Evolutionary conservation across 192 early-diverging fungal species (phyloP), one percentile per base, ranked within the genome.

Genomic region (Backusella westeae): DNA sequence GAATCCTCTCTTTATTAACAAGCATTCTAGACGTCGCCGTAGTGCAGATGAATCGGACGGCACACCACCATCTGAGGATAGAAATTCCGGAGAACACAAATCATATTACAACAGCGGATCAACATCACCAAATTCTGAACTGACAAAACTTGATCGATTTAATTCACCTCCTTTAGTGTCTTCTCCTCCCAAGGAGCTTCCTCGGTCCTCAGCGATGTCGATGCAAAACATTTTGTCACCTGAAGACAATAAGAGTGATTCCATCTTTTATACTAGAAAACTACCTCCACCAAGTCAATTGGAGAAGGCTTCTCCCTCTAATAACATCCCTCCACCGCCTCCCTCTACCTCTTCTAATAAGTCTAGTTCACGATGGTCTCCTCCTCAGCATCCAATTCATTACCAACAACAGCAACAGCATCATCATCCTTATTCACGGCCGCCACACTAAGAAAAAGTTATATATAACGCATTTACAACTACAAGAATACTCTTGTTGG

Each of bases 221-320:
- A 71, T 71, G 70, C 23, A 71, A 34, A 71, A 71, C 17, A 71
- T 71, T 9, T 19, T 71, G 23, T 71, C 70, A 26, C 41, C 35
- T 71, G 41, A 71, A 49, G 39, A 44, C 4, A 63, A 26, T 23
- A 63, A 63, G 9, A 29, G 12, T 49, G n/a, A 21, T 23, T 71
- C 70, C 42, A 46, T 71, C 4, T 71, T 71, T 29, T 44, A 39
- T 49, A 71, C 12, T 32, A 44, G 70, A 46, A 71, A 49, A 44
- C 46, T 71, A 49, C 70, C 70, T 29, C 42, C 42, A 34, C 70
- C 70, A 19, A 46, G 56, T n/a, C 56, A 63, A 63, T 29, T 63
- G 12, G 56, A 63, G 26, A 63, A 26, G 23, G 23, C 56, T 29
- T 26, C 56, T 29, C 56, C 56, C 8, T 8, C 42, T 49, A 49